Base-by-base conservation (phyloP, 495 filamentous ascomycete genomes). In the Margaritispora aquatica region DNA sequence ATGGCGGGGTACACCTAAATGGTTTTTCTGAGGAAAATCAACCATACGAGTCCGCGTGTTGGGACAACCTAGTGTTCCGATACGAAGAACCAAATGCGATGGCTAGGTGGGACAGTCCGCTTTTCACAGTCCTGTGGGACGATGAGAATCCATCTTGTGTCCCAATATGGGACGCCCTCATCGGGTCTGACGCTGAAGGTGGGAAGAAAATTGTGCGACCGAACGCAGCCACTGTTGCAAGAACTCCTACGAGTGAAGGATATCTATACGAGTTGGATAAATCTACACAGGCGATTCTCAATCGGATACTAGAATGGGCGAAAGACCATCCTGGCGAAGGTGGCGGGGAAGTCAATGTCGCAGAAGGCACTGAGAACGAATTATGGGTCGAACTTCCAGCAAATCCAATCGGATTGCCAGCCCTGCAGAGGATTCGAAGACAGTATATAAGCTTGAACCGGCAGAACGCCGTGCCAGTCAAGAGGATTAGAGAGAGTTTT, bases 31-130 rank as follows among this genome's bases (percentile, higher is more conserved):
- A 77, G 26, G 71, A 70, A 17, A 75, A 80, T 54, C 77, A 78
- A n/a, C 72, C 84, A 0, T 91, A 90, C 71, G 75, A 79, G 4
- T 69, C 75, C 0, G 80, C 84, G 2, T 84, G 90, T 62, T 90
- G 95, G 76, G 88, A 96, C 67, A 96, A 97, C 71, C 83, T 98
- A 19, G 85, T 97, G 50, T 96, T 92, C 68, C 84, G 94, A 50
- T 96, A 96, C 70, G 94, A 98, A 72, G 94, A 97, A 74, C 94
- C 94, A 15, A 96, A 92, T 74, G 86, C 88, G 51, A 93, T 97
- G 88, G 88, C 83, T 17, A 81, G 94, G 49, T 98, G 94, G 94
- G 94, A 98, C 70, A 88, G 86, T 62, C 94, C 94, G 4, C 79
- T 97, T 21, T 97, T 97, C 75, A 93, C 91, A 9, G 84, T 97